phyloP scores from a whole-genome alignment of 768 basidiomycete genomes.

The Russula dissimulans region DNA sequence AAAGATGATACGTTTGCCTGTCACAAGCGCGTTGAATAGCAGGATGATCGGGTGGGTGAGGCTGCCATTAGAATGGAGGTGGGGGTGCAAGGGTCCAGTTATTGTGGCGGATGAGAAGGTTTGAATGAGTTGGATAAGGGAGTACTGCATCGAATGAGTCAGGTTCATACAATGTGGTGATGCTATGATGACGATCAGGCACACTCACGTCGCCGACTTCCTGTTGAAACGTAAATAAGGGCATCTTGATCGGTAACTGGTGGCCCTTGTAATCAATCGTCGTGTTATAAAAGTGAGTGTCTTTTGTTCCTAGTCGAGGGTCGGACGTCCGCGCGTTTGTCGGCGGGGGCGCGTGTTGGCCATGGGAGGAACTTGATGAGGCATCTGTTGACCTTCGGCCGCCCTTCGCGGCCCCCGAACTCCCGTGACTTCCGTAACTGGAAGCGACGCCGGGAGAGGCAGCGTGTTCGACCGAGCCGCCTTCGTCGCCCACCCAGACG shows the following conservation, averaged over 20 bases:
- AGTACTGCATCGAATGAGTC: conserved; percentile 50
- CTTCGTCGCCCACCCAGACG: conserved; percentile 79
- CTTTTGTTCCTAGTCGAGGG: conserved; percentile 45
- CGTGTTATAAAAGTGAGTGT: conserved; percentile 93
- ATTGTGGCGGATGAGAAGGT: conserved; percentile 64
- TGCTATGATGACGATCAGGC: background rate
- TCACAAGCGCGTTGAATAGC: conserved; percentile 91
- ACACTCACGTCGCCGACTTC: conserved; percentile 90
- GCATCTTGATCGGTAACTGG: conserved; percentile 83
- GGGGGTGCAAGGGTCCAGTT: conserved; percentile 75
- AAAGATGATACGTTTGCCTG: conserved; percentile 94
- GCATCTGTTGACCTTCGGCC: conserved; percentile 63
- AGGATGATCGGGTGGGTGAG: conserved; percentile 91
- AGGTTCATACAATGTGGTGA: background rate
- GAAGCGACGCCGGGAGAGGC: conserved; percentile 20
- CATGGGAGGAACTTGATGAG: conserved; percentile 62
- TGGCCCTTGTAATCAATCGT: conserved; percentile 76
- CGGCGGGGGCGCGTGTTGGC: conserved; percentile 20
- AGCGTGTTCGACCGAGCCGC: conserved; percentile 36
- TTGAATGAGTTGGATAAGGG: conserved; percentile 81
- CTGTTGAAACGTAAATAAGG: conserved; percentile 79
- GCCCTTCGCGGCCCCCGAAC: conserved; percentile 37
- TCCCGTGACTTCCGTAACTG: conserved; percentile 37
- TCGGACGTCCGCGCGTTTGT: conserved; percentile 38
- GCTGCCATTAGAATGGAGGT: conserved; percentile 86